Evolutionary conservation across 495 filamentous ascomycete genomes (phyloP).

Genomic region (Xanthoparmelia taractica): DNA sequence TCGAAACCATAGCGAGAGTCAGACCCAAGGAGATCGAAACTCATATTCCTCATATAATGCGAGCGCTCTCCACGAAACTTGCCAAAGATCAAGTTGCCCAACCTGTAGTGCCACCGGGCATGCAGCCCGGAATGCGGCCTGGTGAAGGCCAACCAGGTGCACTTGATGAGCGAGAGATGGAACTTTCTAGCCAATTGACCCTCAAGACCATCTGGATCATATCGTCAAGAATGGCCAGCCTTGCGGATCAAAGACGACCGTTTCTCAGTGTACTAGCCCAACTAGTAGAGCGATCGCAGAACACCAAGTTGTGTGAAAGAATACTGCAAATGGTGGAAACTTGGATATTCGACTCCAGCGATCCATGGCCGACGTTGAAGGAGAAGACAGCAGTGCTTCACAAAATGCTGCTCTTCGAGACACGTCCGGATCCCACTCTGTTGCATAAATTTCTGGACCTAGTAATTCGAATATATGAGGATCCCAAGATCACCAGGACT

Average conservation of each 20-base stretch:
- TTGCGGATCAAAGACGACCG: slow-evolving; percentile 85
- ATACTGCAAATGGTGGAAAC: slow-evolving; percentile 88
- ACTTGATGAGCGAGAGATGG: slow-evolving; percentile 66
- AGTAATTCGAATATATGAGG: slow-evolving; percentile 95
- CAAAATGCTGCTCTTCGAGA: slow-evolving; percentile 96
- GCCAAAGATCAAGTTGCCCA: slow-evolving; percentile 87
- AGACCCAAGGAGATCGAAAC: slow-evolving; percentile 79
- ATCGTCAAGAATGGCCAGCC: slow-evolving; percentile 79
- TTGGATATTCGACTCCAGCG: slow-evolving; percentile 91
- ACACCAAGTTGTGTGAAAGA: slow-evolving; percentile 75
- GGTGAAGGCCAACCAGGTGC: slow-evolving; percentile 32
- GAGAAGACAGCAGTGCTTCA: slow-evolving; percentile 95
- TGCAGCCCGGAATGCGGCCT: slow-evolving; percentile 32
- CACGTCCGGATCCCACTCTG: slow-evolving; percentile 69
- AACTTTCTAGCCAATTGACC: slow-evolving; percentile 79
- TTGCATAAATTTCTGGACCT: slow-evolving; percentile 88
- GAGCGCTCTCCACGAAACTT: slow-evolving; percentile 83
- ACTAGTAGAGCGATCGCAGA: slow-evolving; percentile 87
- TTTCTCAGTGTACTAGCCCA: slow-evolving; percentile 92
- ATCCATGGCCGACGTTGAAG: slow-evolving; percentile 91
- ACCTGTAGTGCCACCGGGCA: slow-evolving; percentile 43
- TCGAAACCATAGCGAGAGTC: slow-evolving; percentile 82
- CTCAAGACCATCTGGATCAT: slow-evolving; percentile 91
- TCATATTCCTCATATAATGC: slow-evolving; percentile 84
- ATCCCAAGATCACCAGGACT: slow-evolving; percentile 86